A percentile compares a stretch with the other conserved stretches of the same genome.
Conservation (phyloP, 768 basidiomycete species). For the Tulasnella sp. region DNA sequence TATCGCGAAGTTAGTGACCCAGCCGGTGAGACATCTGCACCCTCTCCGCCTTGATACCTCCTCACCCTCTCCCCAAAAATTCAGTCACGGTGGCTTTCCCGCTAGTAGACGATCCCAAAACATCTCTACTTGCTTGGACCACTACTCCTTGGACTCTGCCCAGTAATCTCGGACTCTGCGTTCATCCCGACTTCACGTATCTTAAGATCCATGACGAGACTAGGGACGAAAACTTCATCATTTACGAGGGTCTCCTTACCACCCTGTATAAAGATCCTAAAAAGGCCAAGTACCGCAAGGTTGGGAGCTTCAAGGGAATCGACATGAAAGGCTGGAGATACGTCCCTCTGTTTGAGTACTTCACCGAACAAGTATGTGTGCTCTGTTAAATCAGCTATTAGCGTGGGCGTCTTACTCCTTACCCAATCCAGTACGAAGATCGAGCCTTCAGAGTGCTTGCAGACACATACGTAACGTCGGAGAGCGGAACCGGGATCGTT, state of each 20-base stretch:
- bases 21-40: conserved; percentile 50
- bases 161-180: conserved; percentile 90
- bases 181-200: conserved; percentile 93
- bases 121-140: conserved; percentile 93
- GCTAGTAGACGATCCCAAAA: conserved; percentile 86
- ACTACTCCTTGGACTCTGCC: conserved; percentile 99
- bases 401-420: not conserved
- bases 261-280: conserved; percentile 96
- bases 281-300: conserved; percentile 91
- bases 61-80: conserved; percentile 13
- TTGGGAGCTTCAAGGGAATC: conserved; percentile 79
- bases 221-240: conserved; percentile 80
- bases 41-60: not conserved
- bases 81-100: conserved; percentile 88
- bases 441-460: conserved; percentile 83
- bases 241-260: conserved; percentile 79
- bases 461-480: conserved; percentile 90
- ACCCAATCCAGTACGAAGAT: conserved; percentile 66
- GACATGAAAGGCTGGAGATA: conserved; percentile 98
- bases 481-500: conserved; percentile 95
- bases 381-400: not conserved
- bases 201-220: conserved; percentile 94
- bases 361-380: conserved; percentile 75
- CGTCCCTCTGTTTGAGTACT: conserved; percentile 92
- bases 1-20: conserved; percentile 95